A percentile compares a stretch with the other conserved stretches of the same genome.
These are phyloP conservation scores for Backusella psychrophila DNA, from an alignment of 192 early-diverging fungal genomes.

Conservation along the genomic window DNA sequence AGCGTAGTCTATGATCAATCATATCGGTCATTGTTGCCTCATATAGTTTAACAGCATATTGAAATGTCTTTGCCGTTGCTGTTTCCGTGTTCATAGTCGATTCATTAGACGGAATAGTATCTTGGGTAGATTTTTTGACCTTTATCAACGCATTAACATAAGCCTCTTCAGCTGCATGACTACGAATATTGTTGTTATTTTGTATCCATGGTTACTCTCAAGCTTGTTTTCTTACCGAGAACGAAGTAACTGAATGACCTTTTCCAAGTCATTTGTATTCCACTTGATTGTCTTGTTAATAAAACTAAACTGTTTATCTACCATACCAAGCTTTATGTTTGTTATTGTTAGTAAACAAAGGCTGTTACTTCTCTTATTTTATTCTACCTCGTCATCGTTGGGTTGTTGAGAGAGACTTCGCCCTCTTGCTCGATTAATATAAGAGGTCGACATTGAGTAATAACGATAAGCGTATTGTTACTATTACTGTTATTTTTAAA, in stretches of 20 bases:
- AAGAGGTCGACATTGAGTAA: not conserved
- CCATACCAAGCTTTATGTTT: slow-evolving; percentile 14
- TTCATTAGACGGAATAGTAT: not conserved
- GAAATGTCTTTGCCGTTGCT: slow-evolving; percentile 12
- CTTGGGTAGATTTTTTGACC: not conserved
- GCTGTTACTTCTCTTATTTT: not conserved
- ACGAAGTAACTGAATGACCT: slow-evolving; percentile 18
- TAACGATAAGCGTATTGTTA: not conserved
- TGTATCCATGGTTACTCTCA: not conserved
- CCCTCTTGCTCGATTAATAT: slow-evolving; percentile 4
- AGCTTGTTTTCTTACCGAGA: slow-evolving; percentile 15
- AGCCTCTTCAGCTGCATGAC: slow-evolving; percentile 23
- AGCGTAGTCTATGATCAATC: slow-evolving; percentile 13
- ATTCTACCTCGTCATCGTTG: slow-evolving; percentile 10
- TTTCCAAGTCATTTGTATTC: slow-evolving; percentile 26
- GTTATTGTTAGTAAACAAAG: not conserved
- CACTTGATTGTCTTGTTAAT: slow-evolving; percentile 27
- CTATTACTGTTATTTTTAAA: too few relatives aligned
- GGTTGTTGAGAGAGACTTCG: slow-evolving; percentile 11
- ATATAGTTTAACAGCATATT: slow-evolving; percentile 9
- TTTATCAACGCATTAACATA: slow-evolving; percentile 17
- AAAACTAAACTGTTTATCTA: slow-evolving; percentile 25
- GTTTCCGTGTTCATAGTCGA: not conserved
- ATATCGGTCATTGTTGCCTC: slow-evolving; percentile 8
- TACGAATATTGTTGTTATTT: not conserved